Evolutionary conservation across 1,139 yeast genomes (phyloP).

Genomic region (Kurtzmaniella quercitrusa): DNA sequence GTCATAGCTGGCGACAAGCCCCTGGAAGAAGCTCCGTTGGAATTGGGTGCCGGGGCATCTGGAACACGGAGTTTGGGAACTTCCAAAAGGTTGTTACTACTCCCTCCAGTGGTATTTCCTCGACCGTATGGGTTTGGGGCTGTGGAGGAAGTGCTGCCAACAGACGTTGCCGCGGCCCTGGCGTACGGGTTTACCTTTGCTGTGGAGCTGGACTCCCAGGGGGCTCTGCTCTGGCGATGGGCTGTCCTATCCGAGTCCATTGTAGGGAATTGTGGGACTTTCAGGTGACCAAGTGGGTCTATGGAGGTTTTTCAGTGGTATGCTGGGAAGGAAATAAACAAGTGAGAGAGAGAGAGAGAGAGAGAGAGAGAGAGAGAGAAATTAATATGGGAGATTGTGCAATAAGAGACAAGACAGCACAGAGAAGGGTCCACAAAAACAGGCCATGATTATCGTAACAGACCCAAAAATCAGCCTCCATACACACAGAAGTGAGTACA

Average conservation of each 20-base stretch:
- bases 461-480: too few relatives aligned
- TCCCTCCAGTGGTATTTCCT: slow-evolving; percentile 7
- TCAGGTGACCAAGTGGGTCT: not conserved
- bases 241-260: slow-evolving; percentile 32
- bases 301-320: not conserved
- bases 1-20: slow-evolving; percentile 9
- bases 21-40: slow-evolving; percentile 7
- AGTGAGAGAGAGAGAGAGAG: too few relatives aligned
- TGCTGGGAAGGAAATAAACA: not conserved
- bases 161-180: slow-evolving; percentile 18
- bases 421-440: not conserved
- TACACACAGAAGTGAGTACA: too few relatives aligned
- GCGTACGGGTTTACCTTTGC: slow-evolving; percentile 33
- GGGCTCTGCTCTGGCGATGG: slow-evolving; percentile 43
- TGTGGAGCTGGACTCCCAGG: slow-evolving; percentile 32
- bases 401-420: too few relatives aligned
- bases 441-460: too few relatives aligned
- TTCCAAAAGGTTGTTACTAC: slow-evolving; percentile 8
- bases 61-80: slow-evolving; percentile 2
- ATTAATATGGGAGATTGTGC: too few relatives aligned
- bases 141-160: slow-evolving; percentile 3
- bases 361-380: too few relatives aligned
- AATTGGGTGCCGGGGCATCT: slow-evolving; percentile 3
- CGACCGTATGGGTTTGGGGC: not conserved
- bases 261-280: not conserved